Conservation (phyloP, 2,329 filamentous ascomycete species). For the Metarhizium anisopliae region DNA sequence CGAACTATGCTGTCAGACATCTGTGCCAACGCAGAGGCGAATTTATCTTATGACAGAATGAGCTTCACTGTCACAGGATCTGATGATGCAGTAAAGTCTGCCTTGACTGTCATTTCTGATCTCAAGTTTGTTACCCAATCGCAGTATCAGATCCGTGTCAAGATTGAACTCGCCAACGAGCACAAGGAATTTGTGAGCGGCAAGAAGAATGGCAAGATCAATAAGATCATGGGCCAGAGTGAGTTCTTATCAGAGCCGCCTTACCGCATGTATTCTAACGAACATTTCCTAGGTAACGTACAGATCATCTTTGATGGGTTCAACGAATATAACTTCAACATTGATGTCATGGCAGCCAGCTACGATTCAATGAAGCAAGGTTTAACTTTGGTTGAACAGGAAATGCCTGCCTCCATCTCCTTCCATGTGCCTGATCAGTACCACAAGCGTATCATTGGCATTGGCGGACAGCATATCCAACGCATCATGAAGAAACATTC, state of each 20-base stretch:
- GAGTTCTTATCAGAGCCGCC: constrained; percentile 4
- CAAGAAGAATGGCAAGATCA: constrained; percentile 99
- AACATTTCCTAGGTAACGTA: constrained; percentile 59
- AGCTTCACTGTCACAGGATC: constrained; percentile 92
- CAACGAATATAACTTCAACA: constrained; percentile 99
- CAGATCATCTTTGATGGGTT: constrained; percentile 99
- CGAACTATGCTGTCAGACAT: constrained; percentile 91
- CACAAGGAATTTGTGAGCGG: constrained; percentile 99
- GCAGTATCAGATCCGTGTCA: constrained; percentile 90
- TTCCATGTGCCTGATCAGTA: constrained; percentile 99
- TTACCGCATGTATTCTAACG: not conserved
- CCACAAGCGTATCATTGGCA: constrained; percentile 98
- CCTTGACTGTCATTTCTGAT: constrained; percentile 88
- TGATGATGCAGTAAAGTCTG: constrained; percentile 91
- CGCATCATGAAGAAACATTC: constrained; percentile 99
- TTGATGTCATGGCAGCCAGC: constrained; percentile 85
- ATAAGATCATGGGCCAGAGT: constrained; percentile 99
- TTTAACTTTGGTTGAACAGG: constrained; percentile 86
- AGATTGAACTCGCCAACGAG: constrained; percentile 97
- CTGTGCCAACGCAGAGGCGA: constrained; percentile 90
- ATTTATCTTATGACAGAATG: constrained; percentile 89
- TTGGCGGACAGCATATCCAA: constrained; percentile 96
- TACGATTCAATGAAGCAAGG: constrained; percentile 95
- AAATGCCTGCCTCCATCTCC: constrained; percentile 98
- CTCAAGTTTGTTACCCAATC: constrained; percentile 81